Base-by-base conservation (phyloP, 2,329 filamentous ascomycete genomes). In the Xylogone sp. region DNA sequence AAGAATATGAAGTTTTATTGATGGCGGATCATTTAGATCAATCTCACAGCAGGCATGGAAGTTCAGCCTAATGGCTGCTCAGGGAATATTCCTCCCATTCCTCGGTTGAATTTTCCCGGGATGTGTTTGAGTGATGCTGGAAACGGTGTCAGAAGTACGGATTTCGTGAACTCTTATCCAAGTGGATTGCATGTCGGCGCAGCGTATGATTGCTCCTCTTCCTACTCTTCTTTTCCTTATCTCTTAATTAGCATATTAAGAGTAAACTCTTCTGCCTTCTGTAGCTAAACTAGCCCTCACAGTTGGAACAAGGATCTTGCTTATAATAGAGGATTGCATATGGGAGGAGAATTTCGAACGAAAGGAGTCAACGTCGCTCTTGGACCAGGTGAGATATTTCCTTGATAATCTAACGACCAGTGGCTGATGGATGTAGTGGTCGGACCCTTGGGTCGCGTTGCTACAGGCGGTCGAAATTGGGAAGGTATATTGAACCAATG, bases 311-410 rank as follows among this genome's bases (percentile, higher is more conserved):
- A 81, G 47, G 69, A 76, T 20, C 73, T 91, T 39, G 82, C 87
- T 48, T 84, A 85, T 60, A 72, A 75, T 34, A 79, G 87, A 43
- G 88, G 86, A 22, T 70, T 79, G 53, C 84, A 84, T 45, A 86
- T 93, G 78, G 88, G 87, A 4, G 71, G 75, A 31, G 88, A 93
- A 65, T 86, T 88, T 64, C 77, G 75, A 51, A 83, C 72, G 48
- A 92, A 92, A 68, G 88, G 88, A 50, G 76, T 89, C 27, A 85
- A 92, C 63, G 76, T 90, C 13, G 82, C 84, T 62, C 75, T 93
- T 4, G 88, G 88, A 4, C 62, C 61, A 9, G 24, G 24, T 27
- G 10, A 27, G 24, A 27, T 10, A n/a, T 27, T 10, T 27, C 21
- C 29, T 29, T 34, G 21, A 27, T 47, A 19, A 45, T 13, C 16